These are phyloP conservation scores for Spathaspora hagerdaliae DNA, from an alignment of 805 yeast species.

Conservation along the genomic window DNA sequence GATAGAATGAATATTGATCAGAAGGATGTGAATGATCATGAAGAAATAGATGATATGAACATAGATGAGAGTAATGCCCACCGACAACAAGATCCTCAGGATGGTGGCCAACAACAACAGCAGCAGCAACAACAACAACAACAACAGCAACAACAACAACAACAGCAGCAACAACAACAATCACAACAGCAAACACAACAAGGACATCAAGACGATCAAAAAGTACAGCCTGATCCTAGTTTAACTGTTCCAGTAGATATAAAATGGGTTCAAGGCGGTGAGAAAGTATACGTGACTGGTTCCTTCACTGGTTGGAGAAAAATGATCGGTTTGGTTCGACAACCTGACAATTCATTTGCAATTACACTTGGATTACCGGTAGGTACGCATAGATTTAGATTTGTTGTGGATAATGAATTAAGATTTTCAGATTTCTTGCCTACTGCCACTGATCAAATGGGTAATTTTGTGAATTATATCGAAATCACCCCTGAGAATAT, in stretches of 20 bases:
- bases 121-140: slow-evolving; percentile 8
- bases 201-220: slow-evolving; percentile 6
- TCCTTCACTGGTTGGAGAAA: slow-evolving; percentile 98
- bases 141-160: slow-evolving; percentile 8
- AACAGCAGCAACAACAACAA: slow-evolving; percentile 9
- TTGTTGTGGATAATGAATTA: slow-evolving; percentile 90
- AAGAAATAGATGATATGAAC: slow-evolving; percentile 11
- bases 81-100: slow-evolving; percentile 12
- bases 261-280: slow-evolving; percentile 96
- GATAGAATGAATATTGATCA: slow-evolving; percentile 46
- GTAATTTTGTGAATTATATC: slow-evolving; percentile 88
- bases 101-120: slow-evolving; percentile 8
- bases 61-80: slow-evolving; percentile 14
- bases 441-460: slow-evolving; percentile 97
- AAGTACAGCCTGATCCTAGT: slow-evolving; percentile 19
- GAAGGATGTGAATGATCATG: slow-evolving; percentile 9
- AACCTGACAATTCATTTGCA: slow-evolving; percentile 51
- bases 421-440: slow-evolving; percentile 84
- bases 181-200: slow-evolving; percentile 2
- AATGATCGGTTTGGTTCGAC: slow-evolving; percentile 80
- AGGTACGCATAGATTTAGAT: slow-evolving; percentile 90
- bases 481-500: slow-evolving; percentile 56
- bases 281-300: slow-evolving; percentile 92
- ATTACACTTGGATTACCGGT: slow-evolving; percentile 77
- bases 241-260: slow-evolving; percentile 57